phyloP scores from a whole-genome alignment of 345 rosid species.

The Dovyalis caffra region DNA sequence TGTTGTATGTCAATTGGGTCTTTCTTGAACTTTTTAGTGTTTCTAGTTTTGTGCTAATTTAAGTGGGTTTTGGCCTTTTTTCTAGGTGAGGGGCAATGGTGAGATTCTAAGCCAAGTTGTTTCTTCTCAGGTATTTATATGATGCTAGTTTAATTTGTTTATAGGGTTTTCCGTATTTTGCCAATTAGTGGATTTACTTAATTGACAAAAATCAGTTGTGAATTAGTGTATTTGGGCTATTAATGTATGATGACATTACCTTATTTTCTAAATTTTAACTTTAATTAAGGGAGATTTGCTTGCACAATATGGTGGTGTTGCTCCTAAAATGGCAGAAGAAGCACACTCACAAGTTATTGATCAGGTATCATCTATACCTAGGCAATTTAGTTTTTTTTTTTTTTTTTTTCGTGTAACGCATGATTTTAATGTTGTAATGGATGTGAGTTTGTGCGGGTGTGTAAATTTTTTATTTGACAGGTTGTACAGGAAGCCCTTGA shows the following conservation, averaged over 20 bases:
- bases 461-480: constrained; percentile 33
- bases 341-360: constrained; percentile 82
- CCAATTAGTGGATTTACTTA: no score
- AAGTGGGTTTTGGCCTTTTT: not conserved
- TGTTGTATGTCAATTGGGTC: constrained; percentile 43
- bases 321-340: constrained; percentile 95
- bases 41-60: not conserved
- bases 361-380: constrained; percentile 39
- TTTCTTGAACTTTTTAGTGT: not conserved
- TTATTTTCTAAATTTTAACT: no score
- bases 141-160: not conserved
- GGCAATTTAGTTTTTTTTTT: not conserved
- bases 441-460: not conserved
- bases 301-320: constrained; percentile 86
- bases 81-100: constrained; percentile 82
- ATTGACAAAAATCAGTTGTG: no score
- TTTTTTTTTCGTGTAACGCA: not conserved
- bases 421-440: not conserved
- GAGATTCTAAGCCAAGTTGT: constrained; percentile 89
- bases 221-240: no score
- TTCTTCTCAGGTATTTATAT: constrained; percentile 73
- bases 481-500: constrained; percentile 86
- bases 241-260: no score
- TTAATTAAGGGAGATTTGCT: constrained; percentile 77
- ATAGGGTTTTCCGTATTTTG: not conserved